These are phyloP conservation scores for Colletotrichum sp. DNA, from an alignment of 2,329 filamentous ascomycete species.

Conservation along the genomic window DNA sequence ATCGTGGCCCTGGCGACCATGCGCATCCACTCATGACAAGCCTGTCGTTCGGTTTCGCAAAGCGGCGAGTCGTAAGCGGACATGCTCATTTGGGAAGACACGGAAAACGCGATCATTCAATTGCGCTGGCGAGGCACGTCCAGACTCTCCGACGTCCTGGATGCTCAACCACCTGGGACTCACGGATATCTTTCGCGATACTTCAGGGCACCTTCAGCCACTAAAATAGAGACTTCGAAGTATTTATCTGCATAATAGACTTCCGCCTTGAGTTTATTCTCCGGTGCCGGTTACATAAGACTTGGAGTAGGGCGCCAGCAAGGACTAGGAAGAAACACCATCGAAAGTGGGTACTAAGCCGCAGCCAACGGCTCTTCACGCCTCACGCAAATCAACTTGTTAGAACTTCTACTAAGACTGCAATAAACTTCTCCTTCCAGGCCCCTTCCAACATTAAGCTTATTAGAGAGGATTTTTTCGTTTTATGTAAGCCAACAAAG, in stretches of 20 bases:
- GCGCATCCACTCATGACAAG: not conserved
- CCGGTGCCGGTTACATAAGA: not conserved
- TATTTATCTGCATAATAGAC: not conserved
- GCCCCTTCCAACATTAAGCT: not conserved
- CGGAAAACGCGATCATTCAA: not conserved
- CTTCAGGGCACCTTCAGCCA: not conserved
- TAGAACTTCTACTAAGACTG: too few relatives aligned
- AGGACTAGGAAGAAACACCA: not conserved
- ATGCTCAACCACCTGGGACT: not conserved
- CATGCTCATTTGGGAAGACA: not conserved
- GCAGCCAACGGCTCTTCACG: too few relatives aligned
- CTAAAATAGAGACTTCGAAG: not conserved
- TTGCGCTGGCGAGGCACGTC: not conserved
- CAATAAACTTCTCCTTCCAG: not conserved
- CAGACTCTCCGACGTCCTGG: not conserved
- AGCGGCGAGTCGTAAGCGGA: not conserved
- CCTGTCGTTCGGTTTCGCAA: not conserved
- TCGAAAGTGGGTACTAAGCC: too few relatives aligned
- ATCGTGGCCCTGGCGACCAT: not conserved
- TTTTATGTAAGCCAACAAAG: fast-evolving
- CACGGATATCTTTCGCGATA: not conserved
- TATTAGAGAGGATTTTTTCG: not conserved
- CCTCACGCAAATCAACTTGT: too few relatives aligned
- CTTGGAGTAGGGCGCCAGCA: not conserved
- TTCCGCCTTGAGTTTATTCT: not conserved